Evolutionary conservation across 108 stramenopile species (phyloP).

Genomic region (Aurantiochytrium sp.): DNA sequence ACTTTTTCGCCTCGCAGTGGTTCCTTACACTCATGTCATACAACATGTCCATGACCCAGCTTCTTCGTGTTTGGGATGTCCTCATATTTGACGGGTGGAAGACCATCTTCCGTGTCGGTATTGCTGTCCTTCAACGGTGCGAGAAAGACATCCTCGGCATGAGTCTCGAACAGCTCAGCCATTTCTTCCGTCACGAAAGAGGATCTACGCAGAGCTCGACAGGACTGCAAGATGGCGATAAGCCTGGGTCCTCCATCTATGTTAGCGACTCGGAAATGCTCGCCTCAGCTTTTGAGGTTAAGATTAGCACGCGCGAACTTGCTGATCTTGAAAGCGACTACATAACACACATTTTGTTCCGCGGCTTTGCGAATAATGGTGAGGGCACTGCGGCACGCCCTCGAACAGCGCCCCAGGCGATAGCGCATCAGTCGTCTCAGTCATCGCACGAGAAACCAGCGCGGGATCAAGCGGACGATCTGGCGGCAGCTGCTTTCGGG

Average conservation of each 20-base stretch:
- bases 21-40: conserved; percentile 82
- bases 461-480: background rate
- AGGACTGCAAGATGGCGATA: background rate
- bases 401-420: too few relatives aligned
- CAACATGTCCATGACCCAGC: conserved; percentile 82
- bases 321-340: conserved; percentile 1
- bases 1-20: conserved; percentile 96
- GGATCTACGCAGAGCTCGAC: background rate
- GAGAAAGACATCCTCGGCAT: conserved; percentile 12
- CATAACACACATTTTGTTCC: background rate
- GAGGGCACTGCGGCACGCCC: background rate
- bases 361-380: background rate
- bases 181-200: background rate
- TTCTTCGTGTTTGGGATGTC: conserved; percentile 80
- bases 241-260: background rate
- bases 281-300: background rate
- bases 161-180: conserved; percentile 19
- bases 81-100: conserved; percentile 73
- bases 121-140: conserved; percentile 58
- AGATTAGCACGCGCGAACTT: background rate
- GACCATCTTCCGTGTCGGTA: conserved; percentile 78
- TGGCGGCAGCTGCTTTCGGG: background rate
- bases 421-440: background rate
- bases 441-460: background rate
- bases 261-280: background rate